Evolutionary conservation across 2,329 filamentous ascomycete genomes (phyloP).

Genomic region (Tolypocladium inflatum): DNA sequence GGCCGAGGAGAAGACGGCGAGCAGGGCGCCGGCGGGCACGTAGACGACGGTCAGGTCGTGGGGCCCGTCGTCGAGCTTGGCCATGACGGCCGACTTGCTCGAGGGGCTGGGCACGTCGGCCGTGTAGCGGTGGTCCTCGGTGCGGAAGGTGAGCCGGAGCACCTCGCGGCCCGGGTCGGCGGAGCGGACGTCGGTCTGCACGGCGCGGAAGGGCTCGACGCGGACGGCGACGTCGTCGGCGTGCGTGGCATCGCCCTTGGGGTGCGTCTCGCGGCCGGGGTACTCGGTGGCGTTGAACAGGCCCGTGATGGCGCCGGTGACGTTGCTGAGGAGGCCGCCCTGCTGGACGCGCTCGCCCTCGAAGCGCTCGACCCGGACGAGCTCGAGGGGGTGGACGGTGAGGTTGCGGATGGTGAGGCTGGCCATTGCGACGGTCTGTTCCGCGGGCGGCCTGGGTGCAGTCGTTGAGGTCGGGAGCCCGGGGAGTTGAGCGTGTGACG

Average conservation of each 20-base stretch:
- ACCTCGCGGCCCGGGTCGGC: constrained; percentile 54
- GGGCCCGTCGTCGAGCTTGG: constrained; percentile 38
- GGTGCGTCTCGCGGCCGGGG: constrained; percentile 17
- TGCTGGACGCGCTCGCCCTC: constrained; percentile 36
- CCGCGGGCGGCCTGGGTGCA: not conserved
- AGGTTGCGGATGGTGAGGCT: constrained; percentile 73
- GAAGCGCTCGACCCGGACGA: constrained; percentile 68
- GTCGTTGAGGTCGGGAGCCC: not conserved
- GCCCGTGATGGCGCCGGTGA: constrained; percentile 31
- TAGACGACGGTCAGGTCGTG: constrained; percentile 59
- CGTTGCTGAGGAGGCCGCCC: constrained; percentile 33
- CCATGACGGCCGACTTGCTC: constrained; percentile 50
- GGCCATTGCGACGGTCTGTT: constrained; percentile 26
- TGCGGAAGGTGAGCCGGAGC: constrained; percentile 65
- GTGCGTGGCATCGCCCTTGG: constrained; percentile 51
- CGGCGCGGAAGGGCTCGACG: constrained; percentile 59
- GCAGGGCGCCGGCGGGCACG: constrained; percentile 42
- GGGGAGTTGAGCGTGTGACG: not conserved
- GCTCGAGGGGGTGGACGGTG: constrained; percentile 60
- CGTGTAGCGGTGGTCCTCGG: constrained; percentile 48
- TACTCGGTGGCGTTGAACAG: constrained; percentile 33
- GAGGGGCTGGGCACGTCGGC: constrained; percentile 61
- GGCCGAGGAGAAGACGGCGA: constrained; percentile 61
- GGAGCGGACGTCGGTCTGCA: constrained; percentile 44
- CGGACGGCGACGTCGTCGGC: constrained; percentile 52